Base-by-base conservation (phyloP, 2,329 filamentous ascomycete species). In the Paraconiothyrium sp. region DNA sequence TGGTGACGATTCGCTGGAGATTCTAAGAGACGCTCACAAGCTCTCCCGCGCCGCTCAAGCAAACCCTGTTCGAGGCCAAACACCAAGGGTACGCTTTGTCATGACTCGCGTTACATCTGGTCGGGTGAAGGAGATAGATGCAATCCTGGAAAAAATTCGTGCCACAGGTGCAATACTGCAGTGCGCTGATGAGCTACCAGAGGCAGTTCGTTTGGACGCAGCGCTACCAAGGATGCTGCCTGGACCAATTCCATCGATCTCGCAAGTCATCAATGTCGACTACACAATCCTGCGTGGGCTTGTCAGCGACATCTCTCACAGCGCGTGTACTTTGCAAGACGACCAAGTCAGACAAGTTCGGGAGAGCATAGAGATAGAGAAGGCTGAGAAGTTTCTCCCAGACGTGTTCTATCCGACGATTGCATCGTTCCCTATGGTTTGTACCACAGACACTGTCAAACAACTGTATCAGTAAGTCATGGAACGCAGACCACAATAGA, bases 211-310 rank as follows among this genome's bases (percentile, higher is more conserved):
- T 2, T 61, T 80, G 11, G 54, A 68, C 1, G 55, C 62, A 0
- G 72, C 73, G 4, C 64, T 77, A 4, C 62, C 73, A 7, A 66
- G 70, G 10, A 65, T 84, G 44, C 73, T 79, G 20, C 68, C 78
- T 41, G 76, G 81, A 61, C 72, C 73, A 7, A 79, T 76, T 8
- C 69, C 75, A 2, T 65, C 67, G 5, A 75, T 84, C 34, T 80
- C 82, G 0, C 64, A 78, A 3, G 81, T 76, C 0, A 68, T 89
- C 32, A 88, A 90, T 69, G 83, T 90, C 57, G 88, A 90, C 74
- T 89, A 87, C 57, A 92, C 90, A 1, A 86, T 92, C 49, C 83
- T 94, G 6, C 84, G 93, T 4, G 90, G 90, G 5, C 81, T 93
- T 2, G 86, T 90, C 1, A 92, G 90, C 0, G 91, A 94, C 69